Evolutionary conservation across 2,329 filamentous ascomycete genomes (phyloP).

Genomic region (Aspergillus sojae): DNA sequence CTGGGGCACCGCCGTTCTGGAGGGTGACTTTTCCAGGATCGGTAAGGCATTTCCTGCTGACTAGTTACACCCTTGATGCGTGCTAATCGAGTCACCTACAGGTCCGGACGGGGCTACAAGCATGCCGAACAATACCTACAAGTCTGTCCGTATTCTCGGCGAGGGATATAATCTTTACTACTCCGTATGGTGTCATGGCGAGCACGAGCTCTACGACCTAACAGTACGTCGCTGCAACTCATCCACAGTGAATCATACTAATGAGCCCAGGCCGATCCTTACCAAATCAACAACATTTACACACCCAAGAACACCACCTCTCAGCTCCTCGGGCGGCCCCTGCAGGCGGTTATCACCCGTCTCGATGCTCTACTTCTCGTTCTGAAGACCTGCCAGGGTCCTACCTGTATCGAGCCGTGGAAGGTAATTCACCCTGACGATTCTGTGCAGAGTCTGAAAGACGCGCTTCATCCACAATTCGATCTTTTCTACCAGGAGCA

Average conservation of each 20-base stretch:
- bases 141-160: conserved; percentile 40
- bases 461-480: conserved; percentile 34
- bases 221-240: conserved; percentile 22
- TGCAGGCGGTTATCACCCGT: conserved; percentile 26
- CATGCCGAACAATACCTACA: conserved; percentile 43
- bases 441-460: conserved; percentile 31
- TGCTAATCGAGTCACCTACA: conserved; percentile 7
- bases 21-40: conserved; percentile 32
- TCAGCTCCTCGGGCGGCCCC: conserved; percentile 24
- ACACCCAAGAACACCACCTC: background rate
- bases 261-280: conserved; percentile 35
- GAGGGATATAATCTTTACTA: conserved; percentile 43
- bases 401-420: conserved; percentile 41
- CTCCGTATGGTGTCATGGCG: conserved; percentile 45
- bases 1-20: conserved; percentile 49
- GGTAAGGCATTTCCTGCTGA: conserved; percentile 21
- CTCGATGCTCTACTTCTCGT: conserved; percentile 42
- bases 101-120: conserved; percentile 21
- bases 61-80: background rate
- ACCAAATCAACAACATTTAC: conserved; percentile 41
- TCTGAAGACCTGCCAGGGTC: conserved; percentile 42
- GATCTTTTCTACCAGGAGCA: conserved; percentile 38
- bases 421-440: conserved; percentile 35
- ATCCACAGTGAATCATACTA: background rate
- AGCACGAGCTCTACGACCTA: conserved; percentile 46